A percentile compares a stretch with the other conserved stretches of the same genome.
Conservation (phyloP, 2,329 filamentous ascomycete genomes). For the Hymenoscyphus repandus region DNA sequence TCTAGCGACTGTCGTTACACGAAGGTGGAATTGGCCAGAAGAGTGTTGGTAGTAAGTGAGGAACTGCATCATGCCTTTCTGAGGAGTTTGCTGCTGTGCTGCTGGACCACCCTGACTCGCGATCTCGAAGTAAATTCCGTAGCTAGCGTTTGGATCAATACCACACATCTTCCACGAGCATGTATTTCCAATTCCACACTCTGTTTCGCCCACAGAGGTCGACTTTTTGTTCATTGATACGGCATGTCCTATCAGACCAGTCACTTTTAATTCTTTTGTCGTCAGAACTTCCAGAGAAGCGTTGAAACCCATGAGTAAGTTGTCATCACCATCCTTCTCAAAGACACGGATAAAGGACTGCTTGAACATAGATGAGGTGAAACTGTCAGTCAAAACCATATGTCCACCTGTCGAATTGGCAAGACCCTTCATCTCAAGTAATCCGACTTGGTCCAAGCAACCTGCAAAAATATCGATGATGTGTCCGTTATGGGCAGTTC, state of each 20-base stretch:
- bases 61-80: slow-evolving; percentile 96
- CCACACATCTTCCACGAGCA: slow-evolving; percentile 99
- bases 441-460: slow-evolving; percentile 92
- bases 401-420: slow-evolving; percentile 95
- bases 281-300: slow-evolving; percentile 92
- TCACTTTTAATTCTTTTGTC: slow-evolving; percentile 97
- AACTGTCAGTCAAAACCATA: slow-evolving; percentile 97
- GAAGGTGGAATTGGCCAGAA: slow-evolving; percentile 90
- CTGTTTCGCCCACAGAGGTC: slow-evolving; percentile 91
- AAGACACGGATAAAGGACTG: slow-evolving; percentile 97
- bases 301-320: slow-evolving; percentile 97
- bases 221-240: slow-evolving; percentile 98
- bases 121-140: slow-evolving; percentile 97
- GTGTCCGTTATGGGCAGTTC: slow-evolving; percentile 92
- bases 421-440: slow-evolving; percentile 96
- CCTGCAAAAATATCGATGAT: slow-evolving; percentile 97
- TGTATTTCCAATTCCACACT: slow-evolving; percentile 97
- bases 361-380: slow-evolving; percentile 98
- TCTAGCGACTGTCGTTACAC: slow-evolving; percentile 88
- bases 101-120: slow-evolving; percentile 85
- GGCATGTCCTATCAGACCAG: slow-evolving; percentile 92
- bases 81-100: slow-evolving; percentile 77
- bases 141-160: slow-evolving; percentile 89
- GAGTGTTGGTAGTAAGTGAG: slow-evolving; percentile 98
- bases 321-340: slow-evolving; percentile 92